These are phyloP conservation scores for Diaporthe sp. DNA, from an alignment of 2,329 filamentous ascomycete genomes.

Conservation along the genomic window DNA sequence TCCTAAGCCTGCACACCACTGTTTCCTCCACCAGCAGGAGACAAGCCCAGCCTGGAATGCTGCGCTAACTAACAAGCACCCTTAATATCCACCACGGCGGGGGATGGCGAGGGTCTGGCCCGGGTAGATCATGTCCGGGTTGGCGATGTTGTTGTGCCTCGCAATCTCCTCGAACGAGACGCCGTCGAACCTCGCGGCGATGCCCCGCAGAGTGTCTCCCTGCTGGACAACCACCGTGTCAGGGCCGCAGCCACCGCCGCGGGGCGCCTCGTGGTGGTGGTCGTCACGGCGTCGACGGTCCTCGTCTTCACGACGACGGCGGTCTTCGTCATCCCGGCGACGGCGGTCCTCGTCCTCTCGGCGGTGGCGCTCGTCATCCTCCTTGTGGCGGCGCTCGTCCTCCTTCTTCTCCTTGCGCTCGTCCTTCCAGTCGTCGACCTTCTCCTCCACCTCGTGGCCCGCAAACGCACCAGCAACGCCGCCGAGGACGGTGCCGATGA, in stretches of 20 bases:
- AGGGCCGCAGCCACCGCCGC: conserved; percentile 43
- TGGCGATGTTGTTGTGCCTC: conserved; percentile 54
- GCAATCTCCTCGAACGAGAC: conserved; percentile 56
- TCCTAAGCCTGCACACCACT: neutral
- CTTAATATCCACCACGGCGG: conserved; percentile 41
- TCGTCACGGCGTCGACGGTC: conserved; percentile 10
- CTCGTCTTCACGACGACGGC: conserved; percentile 38
- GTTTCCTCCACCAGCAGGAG: neutral
- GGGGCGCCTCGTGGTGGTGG: conserved; percentile 39
- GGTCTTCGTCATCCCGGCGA: conserved; percentile 40
- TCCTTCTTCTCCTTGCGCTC: conserved; percentile 56
- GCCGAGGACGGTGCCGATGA: conserved; percentile 55
- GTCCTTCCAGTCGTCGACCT: conserved; percentile 56
- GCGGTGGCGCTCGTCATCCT: conserved; percentile 45
- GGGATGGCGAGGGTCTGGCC: conserved; percentile 54
- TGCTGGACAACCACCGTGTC: conserved; percentile 54
- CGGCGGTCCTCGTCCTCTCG: conserved; percentile 23
- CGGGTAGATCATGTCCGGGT: conserved; percentile 59
- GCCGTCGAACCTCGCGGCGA: conserved; percentile 51
- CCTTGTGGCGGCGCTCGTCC: conserved; percentile 43
- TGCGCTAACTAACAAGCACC: neutral
- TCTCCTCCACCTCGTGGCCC: conserved; percentile 59
- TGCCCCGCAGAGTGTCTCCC: conserved; percentile 58
- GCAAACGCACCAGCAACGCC: conserved; percentile 57
- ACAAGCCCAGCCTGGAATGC: conserved; percentile 9